Evolutionary conservation across 2,329 filamentous ascomycete species (phyloP), one percentile per base, ranked within the genome.

Genomic region (Drechmeria coniospora): DNA sequence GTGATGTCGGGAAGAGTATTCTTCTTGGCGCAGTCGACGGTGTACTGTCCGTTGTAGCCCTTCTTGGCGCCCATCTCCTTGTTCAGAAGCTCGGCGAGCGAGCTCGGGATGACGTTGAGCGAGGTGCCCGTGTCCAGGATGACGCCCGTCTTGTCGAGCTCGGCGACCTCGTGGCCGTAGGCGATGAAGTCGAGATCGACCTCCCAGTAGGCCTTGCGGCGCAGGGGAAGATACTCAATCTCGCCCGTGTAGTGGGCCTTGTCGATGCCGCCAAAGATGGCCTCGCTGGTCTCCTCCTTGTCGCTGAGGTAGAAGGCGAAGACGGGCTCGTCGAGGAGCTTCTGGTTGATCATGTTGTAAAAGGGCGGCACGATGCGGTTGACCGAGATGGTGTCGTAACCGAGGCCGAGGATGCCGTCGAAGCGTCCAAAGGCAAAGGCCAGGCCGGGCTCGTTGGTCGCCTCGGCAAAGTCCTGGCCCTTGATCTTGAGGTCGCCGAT

Each of bases 201-300:
- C 69, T 98, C 90, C 90, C 90, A 98, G 72, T 98, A 98, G 27
- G 90, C 90, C 78, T 95, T 95, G 54, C 90, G 82, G 56, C 90
- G 82, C 43, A 98, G 73, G 30, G 90, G 90, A 42, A 98, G 83
- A 56, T 84, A 92, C 52, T 76, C 81, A 46, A 98, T 70, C 57
- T 95, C 77, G 48, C 90, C 90, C 21, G 68, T 75, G 54, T 67
- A 74, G 65, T 90, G 83, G 50, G 65, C 62, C 61, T 83, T 63
- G 56, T 95, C 77, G 36, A 93, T 59, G 40, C 87, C 87, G 54
- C 87, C 87, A 41, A 98, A 98, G 41, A 77, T 74, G 34, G 76
- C 86, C 61, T 86, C 86, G 23, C 86, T 94, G 52, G 80, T 70
- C 27, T 74, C 73, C 15, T 78, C 70, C 15, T 57, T 53, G 46